Evolutionary conservation across 2,329 filamentous ascomycete genomes (phyloP), one percentile per base, ranked within the genome.

Genomic region (Diaporthe amygdali): DNA sequence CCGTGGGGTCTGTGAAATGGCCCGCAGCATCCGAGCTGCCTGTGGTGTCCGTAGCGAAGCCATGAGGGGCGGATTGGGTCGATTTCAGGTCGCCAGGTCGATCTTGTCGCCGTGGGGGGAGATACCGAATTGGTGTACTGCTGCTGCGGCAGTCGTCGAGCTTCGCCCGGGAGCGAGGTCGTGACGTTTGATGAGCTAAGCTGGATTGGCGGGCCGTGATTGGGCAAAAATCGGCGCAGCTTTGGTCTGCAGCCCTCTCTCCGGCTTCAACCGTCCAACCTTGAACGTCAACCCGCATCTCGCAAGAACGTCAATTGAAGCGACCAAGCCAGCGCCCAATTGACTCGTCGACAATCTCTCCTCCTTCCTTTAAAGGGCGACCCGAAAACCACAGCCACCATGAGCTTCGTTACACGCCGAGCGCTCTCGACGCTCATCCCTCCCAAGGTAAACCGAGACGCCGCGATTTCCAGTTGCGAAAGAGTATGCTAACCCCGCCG

Each of bases 391-490:
- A 76, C 80, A 80, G 80, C 83, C 89, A 94, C 87, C 86, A 98
- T 97, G 95, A 97, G 94, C 90, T 96, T 92, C 91, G 89, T 97
- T 81, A 90, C 92, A 81, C 94, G 93, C 86, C 92, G 95, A 87
- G 93, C 91, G 89, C 93, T 98, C 82, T 98, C 96, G 83, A 97
- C 97, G 89, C 93, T 99, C 85, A 98, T 99, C 81, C 97, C 97
- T 79, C 96, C 97, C 82, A 99, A 99, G 95, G 96, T 97, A 88
- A 78, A 88, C 15, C 41, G 22, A 37, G 27, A 17, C 51, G 30
- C 15, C n/a, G 49, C 47, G 46, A 30, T 39, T 55, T 49, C 15
- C n/a, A 30, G 39, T 22, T 27, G 46, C 44, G 32, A 37, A 34
- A n/a, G 49, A 22, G 25, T 79, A 56, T 80, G 76, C 85, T 87